Conservation (phyloP, 2,329 filamentous ascomycete genomes). For the Clonostachys rhizophaga region DNA sequence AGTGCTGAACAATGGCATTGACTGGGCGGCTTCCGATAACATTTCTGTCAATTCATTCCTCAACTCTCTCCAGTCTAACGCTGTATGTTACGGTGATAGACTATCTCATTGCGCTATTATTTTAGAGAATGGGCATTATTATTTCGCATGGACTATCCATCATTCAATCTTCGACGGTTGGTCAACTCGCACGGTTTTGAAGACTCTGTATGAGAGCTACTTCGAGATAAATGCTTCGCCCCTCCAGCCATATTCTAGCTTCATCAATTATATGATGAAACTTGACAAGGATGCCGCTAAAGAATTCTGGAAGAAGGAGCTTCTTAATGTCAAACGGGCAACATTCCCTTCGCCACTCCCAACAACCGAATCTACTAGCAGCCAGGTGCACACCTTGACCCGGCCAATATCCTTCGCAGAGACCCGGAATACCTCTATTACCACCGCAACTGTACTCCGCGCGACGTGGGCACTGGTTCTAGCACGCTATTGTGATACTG, state of each 20-base stretch:
- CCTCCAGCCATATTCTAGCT: constrained; percentile 24
- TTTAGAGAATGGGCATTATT: background rate
- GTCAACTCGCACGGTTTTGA: constrained; percentile 10
- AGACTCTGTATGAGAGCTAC: constrained; percentile 5
- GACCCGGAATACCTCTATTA: background rate
- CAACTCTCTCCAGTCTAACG: background rate
- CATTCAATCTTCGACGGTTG: constrained; percentile 21
- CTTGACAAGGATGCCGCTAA: background rate
- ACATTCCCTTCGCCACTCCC: background rate
- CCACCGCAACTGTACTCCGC: constrained; percentile 7
- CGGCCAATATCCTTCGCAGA: background rate
- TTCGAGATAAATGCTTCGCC: constrained; percentile 7
- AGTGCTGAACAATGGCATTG: constrained; percentile 5
- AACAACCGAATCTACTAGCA: background rate
- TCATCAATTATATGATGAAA: constrained; percentile 31
- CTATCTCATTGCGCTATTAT: constrained; percentile 5
- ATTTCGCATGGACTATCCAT: constrained; percentile 7
- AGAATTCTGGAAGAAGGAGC: background rate
- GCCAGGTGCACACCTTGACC: background rate
- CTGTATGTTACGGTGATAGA: constrained; percentile 5
- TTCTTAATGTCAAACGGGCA: background rate
- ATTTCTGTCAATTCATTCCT: background rate
- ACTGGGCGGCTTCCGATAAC: background rate
- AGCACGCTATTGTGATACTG: constrained; percentile 6
- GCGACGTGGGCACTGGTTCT: constrained; percentile 13